These are phyloP conservation scores for Aspergillus novofumigatus DNA, from an alignment of 2,329 filamentous ascomycete genomes.

Conservation along the genomic window DNA sequence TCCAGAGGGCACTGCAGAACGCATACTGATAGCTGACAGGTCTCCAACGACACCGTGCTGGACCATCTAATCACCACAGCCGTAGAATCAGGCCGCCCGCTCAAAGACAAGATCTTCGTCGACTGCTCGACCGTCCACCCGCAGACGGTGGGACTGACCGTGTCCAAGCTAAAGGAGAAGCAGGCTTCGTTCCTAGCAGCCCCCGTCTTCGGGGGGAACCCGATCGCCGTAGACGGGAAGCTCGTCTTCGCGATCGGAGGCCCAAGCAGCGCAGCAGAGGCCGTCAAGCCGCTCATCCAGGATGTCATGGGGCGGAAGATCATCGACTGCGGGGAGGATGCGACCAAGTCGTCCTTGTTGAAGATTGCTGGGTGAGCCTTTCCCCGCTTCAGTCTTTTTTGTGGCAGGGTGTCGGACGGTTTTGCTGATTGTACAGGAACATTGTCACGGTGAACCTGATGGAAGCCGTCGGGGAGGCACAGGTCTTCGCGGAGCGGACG, in stretches of 20 bases:
- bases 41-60: slow-evolving; percentile 41
- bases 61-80: slow-evolving; percentile 26
- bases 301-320: slow-evolving; percentile 42
- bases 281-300: slow-evolving; percentile 39
- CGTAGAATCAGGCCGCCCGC: slow-evolving; percentile 21
- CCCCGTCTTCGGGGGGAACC: slow-evolving; percentile 44
- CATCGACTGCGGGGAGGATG: slow-evolving; percentile 43
- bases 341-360: slow-evolving; percentile 39
- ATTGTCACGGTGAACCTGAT: slow-evolving; percentile 43
- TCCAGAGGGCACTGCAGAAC: not conserved
- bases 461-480: slow-evolving; percentile 44
- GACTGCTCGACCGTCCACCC: slow-evolving; percentile 87
- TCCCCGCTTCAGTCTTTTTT: no score
- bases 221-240: slow-evolving; percentile 43
- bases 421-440: slow-evolving; percentile 26
- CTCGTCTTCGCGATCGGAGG: slow-evolving; percentile 45
- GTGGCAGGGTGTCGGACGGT: no score
- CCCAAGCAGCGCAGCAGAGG: slow-evolving; percentile 27
- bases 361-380: slow-evolving; percentile 42
- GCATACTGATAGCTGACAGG: slow-evolving; percentile 15
- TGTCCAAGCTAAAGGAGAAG: slow-evolving; percentile 29
- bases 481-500: slow-evolving; percentile 45
- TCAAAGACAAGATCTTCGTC: slow-evolving; percentile 73
- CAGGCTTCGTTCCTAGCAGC: slow-evolving; percentile 37
- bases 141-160: slow-evolving; percentile 50